Conservation (phyloP, 2,329 filamentous ascomycete genomes). For the Fusarium fracticaudum region DNA sequence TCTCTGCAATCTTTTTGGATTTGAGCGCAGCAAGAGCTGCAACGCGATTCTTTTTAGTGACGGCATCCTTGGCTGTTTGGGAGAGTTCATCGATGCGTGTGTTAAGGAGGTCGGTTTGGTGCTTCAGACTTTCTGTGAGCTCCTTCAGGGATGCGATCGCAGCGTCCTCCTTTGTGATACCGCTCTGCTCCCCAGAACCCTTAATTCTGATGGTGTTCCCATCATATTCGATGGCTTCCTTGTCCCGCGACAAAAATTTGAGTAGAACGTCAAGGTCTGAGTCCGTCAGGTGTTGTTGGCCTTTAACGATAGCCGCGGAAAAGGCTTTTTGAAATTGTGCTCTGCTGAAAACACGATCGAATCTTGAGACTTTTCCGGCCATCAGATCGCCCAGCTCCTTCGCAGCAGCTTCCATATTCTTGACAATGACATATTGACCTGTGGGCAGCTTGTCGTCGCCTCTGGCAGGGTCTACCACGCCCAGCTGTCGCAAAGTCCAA, state of each 20-base stretch:
- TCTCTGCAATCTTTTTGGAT: conserved; percentile 83
- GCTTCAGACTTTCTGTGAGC: conserved; percentile 77
- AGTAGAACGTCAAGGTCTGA: conserved; percentile 76
- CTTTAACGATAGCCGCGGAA: conserved; percentile 59
- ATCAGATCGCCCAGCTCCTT: conserved; percentile 61
- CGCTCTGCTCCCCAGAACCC: conserved; percentile 55
- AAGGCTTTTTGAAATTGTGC: conserved; percentile 71
- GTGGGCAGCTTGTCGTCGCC: conserved; percentile 65
- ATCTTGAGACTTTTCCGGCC: conserved; percentile 56
- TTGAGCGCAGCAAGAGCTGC: conserved; percentile 81
- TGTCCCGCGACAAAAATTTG: conserved; percentile 74
- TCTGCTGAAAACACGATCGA: conserved; percentile 75
- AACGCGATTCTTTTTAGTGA: conserved; percentile 76
- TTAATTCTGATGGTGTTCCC: conserved; percentile 80
- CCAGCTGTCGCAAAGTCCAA: conserved; percentile 80
- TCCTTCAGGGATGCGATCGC: conserved; percentile 87
- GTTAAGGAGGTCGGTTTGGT: conserved; percentile 74
- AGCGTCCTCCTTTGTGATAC: conserved; percentile 79
- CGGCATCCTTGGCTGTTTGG: conserved; percentile 72
- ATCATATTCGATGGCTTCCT: conserved; percentile 66
- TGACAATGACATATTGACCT: conserved; percentile 72
- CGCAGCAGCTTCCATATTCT: conserved; percentile 68
- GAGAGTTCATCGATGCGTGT: conserved; percentile 73
- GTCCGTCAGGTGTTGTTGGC: conserved; percentile 62
- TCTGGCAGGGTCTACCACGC: conserved; percentile 61